These are phyloP conservation scores for Lentinus polychrous DNA, from an alignment of 1,284 basidiomycete species.

Conservation along the genomic window DNA sequence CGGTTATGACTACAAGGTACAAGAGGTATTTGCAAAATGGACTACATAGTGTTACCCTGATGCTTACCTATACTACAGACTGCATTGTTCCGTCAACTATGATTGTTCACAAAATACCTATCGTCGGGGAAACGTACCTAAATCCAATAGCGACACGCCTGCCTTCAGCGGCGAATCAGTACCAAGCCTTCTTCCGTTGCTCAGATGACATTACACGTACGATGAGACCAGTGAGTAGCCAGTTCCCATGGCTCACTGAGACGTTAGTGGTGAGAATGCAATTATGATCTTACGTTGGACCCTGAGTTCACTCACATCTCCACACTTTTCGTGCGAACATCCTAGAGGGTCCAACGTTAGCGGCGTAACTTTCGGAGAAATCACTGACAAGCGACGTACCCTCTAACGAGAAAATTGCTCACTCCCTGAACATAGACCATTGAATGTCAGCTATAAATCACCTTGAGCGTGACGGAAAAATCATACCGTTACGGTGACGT, in stretches of 20 bases:
- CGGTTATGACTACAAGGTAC: slow-evolving; percentile 12
- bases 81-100: not conserved
- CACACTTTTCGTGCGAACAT: slow-evolving; percentile 21
- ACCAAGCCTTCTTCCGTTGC: not conserved
- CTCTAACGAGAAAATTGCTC: slow-evolving; percentile 8
- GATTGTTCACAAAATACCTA: too few species aligned
- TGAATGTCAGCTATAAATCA: too few species aligned
- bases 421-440: not conserved
- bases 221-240: slow-evolving; percentile 13
- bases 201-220: slow-evolving; percentile 5
- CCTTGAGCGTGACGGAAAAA: not conserved
- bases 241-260: slow-evolving; percentile 13
- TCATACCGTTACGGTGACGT: slow-evolving; percentile 5
- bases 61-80: slow-evolving; percentile 17
- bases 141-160: slow-evolving; percentile 16
- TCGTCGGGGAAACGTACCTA: slow-evolving; percentile 11
- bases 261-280: not conserved
- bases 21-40: not conserved
- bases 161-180: slow-evolving; percentile 5
- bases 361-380: too few species aligned
- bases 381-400: slow-evolving; percentile 11
- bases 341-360: slow-evolving; percentile 9
- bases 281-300: not conserved
- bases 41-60: not conserved
- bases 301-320: slow-evolving; percentile 11